phyloP scores from a whole-genome alignment of 169 alveolate genomes.

The Eimeria nieschulzi region DNA sequence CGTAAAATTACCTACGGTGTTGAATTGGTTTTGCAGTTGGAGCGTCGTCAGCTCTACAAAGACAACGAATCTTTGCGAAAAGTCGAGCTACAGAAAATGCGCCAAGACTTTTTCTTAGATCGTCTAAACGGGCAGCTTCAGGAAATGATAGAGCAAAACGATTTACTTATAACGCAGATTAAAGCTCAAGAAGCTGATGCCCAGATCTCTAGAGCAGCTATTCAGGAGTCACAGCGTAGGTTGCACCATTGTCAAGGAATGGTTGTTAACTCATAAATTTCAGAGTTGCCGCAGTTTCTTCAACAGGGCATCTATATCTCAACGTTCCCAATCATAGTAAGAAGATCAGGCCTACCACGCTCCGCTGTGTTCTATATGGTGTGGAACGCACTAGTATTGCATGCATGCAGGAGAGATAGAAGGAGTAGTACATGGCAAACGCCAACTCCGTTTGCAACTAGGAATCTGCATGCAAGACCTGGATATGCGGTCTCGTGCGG shows the following conservation, averaged over 20 bases:
- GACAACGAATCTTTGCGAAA: conserved; percentile 86
- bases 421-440: conserved; percentile 73
- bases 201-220: conserved; percentile 86
- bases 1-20: neutral
- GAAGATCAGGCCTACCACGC: no score
- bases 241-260: no score
- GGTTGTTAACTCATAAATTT: no score
- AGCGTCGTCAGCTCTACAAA: conserved; percentile 87
- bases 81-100: conserved; percentile 86
- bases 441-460: conserved; percentile 23
- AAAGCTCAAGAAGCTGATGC: conserved; percentile 89
- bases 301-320: no score
- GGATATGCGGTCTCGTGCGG: conserved; percentile 16
- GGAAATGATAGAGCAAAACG: conserved; percentile 86
- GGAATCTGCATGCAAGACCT: conserved; percentile 31
- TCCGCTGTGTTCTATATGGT: no score
- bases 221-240: conserved; percentile 85
- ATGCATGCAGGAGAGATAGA: conserved; percentile 83
- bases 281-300: no score
- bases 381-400: no score
- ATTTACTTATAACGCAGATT: conserved; percentile 85
- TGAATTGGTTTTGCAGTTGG: conserved; percentile 67
- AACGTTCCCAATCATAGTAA: no score
- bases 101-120: conserved; percentile 89
- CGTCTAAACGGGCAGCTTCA: conserved; percentile 88